Evolutionary conservation across 2,329 filamentous ascomycete species (phyloP).

Genomic region (Trichophyton rubrum): DNA sequence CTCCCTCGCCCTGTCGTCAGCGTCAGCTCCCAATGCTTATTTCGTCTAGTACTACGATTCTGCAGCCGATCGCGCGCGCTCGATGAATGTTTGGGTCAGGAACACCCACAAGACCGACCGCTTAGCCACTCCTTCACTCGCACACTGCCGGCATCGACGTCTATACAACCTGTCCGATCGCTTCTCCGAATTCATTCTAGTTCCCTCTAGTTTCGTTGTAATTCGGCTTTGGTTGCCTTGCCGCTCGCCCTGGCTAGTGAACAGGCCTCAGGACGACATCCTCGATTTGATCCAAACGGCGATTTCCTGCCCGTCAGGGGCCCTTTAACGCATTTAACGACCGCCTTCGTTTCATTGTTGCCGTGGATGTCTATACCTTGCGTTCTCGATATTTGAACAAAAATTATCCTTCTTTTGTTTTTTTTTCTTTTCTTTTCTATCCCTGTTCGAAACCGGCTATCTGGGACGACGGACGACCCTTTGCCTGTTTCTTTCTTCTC

Average conservation of each 20-base stretch:
- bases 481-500: background rate
- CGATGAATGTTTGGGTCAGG: slow-evolving; percentile 3
- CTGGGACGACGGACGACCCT: background rate
- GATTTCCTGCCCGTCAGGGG: background rate
- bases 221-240: background rate
- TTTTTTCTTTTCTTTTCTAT: no score
- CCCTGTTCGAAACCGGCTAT: background rate
- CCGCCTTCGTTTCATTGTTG: background rate
- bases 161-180: background rate
- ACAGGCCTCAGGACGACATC: background rate
- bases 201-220: background rate
- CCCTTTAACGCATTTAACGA: background rate
- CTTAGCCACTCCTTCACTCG: background rate
- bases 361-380: background rate
- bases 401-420: background rate
- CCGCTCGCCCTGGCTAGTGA: background rate
- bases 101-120: background rate
- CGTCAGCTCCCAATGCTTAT: background rate
- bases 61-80: slow-evolving; percentile 1
- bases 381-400: background rate
- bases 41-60: background rate
- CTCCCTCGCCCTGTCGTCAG: background rate
- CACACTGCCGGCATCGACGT: background rate
- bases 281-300: background rate
- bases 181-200: background rate